Evolutionary conservation across 192 early-diverging fungal species (phyloP), one percentile per base, ranked within the genome.

Genomic region (Funneliformis geosporum): DNA sequence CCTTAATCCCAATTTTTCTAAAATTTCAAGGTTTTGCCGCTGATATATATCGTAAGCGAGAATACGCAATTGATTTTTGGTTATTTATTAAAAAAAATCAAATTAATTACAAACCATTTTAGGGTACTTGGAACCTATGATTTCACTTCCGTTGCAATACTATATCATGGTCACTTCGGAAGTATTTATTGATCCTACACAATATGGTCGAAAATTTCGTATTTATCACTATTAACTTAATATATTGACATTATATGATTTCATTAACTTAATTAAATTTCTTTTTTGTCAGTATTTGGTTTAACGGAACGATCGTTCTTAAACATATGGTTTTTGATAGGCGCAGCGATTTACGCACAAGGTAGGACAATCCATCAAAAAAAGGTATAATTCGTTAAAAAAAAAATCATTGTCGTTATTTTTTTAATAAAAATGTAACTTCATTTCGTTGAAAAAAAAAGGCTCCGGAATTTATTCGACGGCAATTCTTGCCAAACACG

Each of bases 401-500:
- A n/a, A n/a, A n/a, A n/a, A n/a, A n/a, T n/a, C n/a, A n/a, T n/a
- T n/a, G n/a, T n/a, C n/a, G n/a, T 33, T 33, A 43, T 21, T 70
- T 27, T 43, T 42, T 46, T 40, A 69, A 69, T 23, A 43, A 43
- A n/a, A 43, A 44, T 23, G 21, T 0, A 14, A 18, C 25, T 76
- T 11, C 39, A 25, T 42, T 62, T 60, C 5, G 43, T 46, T 46
- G 6, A 43, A 28, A n/a, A n/a, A n/a, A n/a, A n/a, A 21, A 78
- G 76, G 76, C 16, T 40, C 64, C 23, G 76, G 62, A 33, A 68
- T 78, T 44, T 64, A 67, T 50, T 78, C 64, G 6, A 78, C 76
- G 1, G 76, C 76, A 64, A 67, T 67, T 10, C 1, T 78, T 2
- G 76, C 62, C 11, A 78, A 86, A 78, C 84, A 86, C 50, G 75